Base-by-base conservation (phyloP, 2,329 filamentous ascomycete species). In the Trichoderma sp. region DNA sequence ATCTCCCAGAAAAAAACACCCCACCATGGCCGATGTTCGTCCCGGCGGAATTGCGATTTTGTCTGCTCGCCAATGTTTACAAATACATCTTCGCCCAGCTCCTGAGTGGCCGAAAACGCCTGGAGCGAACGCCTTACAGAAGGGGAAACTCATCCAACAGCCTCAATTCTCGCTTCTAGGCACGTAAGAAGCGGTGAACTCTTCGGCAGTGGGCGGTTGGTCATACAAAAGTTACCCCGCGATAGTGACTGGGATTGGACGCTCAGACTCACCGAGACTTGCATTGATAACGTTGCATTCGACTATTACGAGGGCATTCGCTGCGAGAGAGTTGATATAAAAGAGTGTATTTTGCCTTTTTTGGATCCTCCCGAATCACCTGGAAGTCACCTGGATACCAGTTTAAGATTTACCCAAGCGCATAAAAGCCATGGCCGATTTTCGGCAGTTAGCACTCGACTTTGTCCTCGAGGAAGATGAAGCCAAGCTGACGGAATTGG, bases 381-480 rank as follows among this genome's bases (percentile, higher is more conserved):
- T 53, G 31, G 21, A 7, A n/a, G 16, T 7, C 6, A n/a, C 18
- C 14, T 53, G 24, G 21, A 7, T n/a, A 35, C 31, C 24, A 8
- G 27, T 8, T 24, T 8, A 60, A 45, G 11, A 33, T 62, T 27
- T 56, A 16, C 29, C 7, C 35, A 29, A 21, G 56, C 18, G 69
- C 21, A 38, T 24, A 18, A 41, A 33, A 75, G 64, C 59, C 75
- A 90, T 90, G 88, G 85, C 87, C 68, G 85, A 85, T 79, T 86
- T 90, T 78, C 85, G 86, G 77, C 87, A 89, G 78, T 85, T 89
- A 77, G 88, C 88, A 41, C 82, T 89, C 72, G 85, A 89, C 77
- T 90, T 88, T 80, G 88, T 90, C 75, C 86, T 90, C 56, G 84
- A 87, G 9, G 88, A 90, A 72, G 84, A 88, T 75, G 84, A 85